phyloP scores from a whole-genome alignment of 768 basidiomycete species.

The Auricularia sp. region DNA sequence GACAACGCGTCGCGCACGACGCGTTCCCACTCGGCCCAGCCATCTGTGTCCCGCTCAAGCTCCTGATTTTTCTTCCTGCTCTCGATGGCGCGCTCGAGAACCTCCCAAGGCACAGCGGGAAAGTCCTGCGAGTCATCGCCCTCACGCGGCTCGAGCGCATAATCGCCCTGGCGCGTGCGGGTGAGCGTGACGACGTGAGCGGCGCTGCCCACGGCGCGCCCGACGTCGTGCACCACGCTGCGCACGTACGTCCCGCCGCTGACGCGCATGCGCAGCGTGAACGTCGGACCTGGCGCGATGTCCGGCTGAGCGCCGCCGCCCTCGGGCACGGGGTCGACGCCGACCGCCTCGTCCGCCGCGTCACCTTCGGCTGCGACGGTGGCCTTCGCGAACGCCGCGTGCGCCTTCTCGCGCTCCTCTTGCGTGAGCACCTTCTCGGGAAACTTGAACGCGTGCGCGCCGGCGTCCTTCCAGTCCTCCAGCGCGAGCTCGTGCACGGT shows the following conservation, averaged over 20 bases:
- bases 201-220: conserved; percentile 69
- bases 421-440: conserved; percentile 60
- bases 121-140: conserved; percentile 20
- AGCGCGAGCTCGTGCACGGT: conserved; percentile 76
- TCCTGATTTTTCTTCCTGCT: conserved; percentile 19
- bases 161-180: conserved; percentile 82
- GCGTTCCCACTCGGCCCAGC: conserved; percentile 73
- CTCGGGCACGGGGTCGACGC: conserved; percentile 20
- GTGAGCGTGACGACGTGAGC: conserved; percentile 90
- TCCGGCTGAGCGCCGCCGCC: conserved; percentile 20
- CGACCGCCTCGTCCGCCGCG: conserved; percentile 26
- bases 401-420: conserved; percentile 61
- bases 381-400: conserved; percentile 38
- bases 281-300: conserved; percentile 43
- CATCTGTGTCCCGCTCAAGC: conserved; percentile 40
- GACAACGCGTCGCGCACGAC: conserved; percentile 54
- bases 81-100: conserved; percentile 51
- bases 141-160: conserved; percentile 33
- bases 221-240: conserved; percentile 89
- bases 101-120: conserved; percentile 55
- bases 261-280: conserved; percentile 85
- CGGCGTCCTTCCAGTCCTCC: conserved; percentile 59
- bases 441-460: conserved; percentile 65
- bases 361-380: conserved; percentile 11
- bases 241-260: conserved; percentile 96